Evolutionary conservation across 2,329 filamentous ascomycete species (phyloP), one percentile per base, ranked within the genome.

Genomic region (Aschersonia sp.): DNA sequence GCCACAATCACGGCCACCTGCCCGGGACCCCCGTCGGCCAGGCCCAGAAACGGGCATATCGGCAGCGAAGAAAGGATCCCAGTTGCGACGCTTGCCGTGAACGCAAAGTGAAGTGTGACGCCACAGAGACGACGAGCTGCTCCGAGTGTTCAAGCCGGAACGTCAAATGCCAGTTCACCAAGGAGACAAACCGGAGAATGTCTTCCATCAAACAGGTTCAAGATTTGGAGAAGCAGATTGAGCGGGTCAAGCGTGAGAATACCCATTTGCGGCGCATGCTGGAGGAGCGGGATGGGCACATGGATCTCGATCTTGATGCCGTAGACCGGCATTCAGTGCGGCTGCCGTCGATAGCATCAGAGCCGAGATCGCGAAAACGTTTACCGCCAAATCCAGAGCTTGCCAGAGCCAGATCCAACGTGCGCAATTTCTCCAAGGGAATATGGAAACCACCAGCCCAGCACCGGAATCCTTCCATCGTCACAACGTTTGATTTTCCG

Each of bases 151-250:
- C 87, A 5, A 95, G 89, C 62, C 83, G 92, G 54, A 94, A 90
- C 61, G 90, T 97, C 54, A 94, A 94, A 64, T 98, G 92, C 61
- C 90, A 97, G 60, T 98, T 98, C 62, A 98, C 92, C 45, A 98
- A 98, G 67, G 92, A 98, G 66, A 98, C 92, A 10, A 98, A 98
- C 63, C 78, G 92, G 50, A 81, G 92, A 52, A 98, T 98, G 92
- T 97, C 92, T 14, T 97, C 90, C 1, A 97, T 97, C 68, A 98
- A 97, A 77, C 92, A 95, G 70, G 86, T 97, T 10, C 92, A 97
- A 66, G 92, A 98, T 62, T 73, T 98, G 30, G 90, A 97, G 66
- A 92, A 87, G 64, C 89, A 95, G 65, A 78, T 95, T 58, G 77
- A 84, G 44, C 76, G 83, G 46, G 75, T 92, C 41, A 85, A 82